These are phyloP conservation scores for Backusella circina DNA, from an alignment of 192 early-diverging fungal genomes.

Conservation along the genomic window DNA sequence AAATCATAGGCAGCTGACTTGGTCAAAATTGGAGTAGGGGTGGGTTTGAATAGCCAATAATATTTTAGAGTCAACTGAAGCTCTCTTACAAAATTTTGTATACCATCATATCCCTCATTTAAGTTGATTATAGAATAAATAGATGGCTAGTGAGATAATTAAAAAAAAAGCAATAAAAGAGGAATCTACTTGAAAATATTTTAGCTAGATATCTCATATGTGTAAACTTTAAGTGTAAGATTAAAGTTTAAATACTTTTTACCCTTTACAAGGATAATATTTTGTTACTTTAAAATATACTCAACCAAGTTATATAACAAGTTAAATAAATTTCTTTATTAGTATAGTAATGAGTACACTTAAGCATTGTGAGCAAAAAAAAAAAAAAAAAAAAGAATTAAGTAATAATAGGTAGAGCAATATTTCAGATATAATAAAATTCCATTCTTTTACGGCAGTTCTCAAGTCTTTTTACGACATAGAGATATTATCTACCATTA, in stretches of 20 bases:
- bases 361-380: neutral
- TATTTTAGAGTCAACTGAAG: neutral
- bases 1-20: neutral
- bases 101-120: neutral
- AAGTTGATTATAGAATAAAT: neutral
- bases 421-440: neutral
- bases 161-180: neutral
- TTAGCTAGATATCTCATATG: neutral
- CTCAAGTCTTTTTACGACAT: neutral
- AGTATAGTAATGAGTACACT: neutral
- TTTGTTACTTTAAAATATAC: neutral
- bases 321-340: neutral
- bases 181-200: neutral
- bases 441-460: neutral
- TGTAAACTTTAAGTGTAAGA: neutral
- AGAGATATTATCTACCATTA: neutral
- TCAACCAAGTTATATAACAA: neutral
- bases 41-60: neutral
- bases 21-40: neutral
- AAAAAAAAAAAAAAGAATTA: no score
- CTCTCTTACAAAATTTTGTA: neutral
- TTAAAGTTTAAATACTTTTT: no score
- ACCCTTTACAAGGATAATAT: neutral
- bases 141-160: neutral
- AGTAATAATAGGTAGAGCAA: no score